Evolutionary conservation across 148 eudicot species (phyloP).

Genomic region (Spergularia bocconei): DNA sequence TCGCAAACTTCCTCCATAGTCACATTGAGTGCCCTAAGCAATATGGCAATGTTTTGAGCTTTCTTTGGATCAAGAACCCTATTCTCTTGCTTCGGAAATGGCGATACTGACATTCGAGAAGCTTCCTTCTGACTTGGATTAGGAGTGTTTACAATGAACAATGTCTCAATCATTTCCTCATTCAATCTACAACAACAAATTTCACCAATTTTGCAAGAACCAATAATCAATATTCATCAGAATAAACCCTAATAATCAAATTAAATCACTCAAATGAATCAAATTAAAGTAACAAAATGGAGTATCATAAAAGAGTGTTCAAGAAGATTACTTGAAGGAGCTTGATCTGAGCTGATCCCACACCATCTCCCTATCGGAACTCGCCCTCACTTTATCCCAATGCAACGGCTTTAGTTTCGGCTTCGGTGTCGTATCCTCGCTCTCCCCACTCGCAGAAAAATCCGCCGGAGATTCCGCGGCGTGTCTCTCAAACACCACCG

Average conservation of each 20-base stretch:
- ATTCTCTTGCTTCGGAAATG: constrained; percentile 56
- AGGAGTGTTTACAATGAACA: constrained; percentile 70
- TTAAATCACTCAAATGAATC: not conserved
- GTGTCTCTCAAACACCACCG: constrained; percentile 31
- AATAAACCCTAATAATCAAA: not conserved
- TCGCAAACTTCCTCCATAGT: constrained; percentile 95
- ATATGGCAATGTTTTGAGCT: constrained; percentile 92
- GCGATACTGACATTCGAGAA: constrained; percentile 40
- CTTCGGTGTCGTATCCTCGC: constrained; percentile 59
- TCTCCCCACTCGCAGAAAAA: constrained; percentile 31
- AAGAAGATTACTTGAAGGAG: constrained; percentile 71
- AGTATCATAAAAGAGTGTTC: too few relatives aligned
- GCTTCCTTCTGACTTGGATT: constrained; percentile 50
- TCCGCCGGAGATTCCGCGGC: constrained; percentile 29
- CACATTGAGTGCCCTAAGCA: constrained; percentile 77
- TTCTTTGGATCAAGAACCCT: constrained; percentile 92
- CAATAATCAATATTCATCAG: not conserved
- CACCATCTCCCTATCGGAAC: constrained; percentile 94
- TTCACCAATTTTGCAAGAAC: constrained; percentile 3
- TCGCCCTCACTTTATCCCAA: constrained; percentile 99
- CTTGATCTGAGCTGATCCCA: constrained; percentile 97
- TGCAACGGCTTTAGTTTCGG: constrained; percentile 89
- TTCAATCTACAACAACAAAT: constrained; percentile 60
- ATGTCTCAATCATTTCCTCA: constrained; percentile 95
- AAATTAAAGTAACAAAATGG: constrained; percentile 3